phyloP scores from a whole-genome alignment of 2,329 filamentous ascomycete genomes.

The Aspergillus caelatus region DNA sequence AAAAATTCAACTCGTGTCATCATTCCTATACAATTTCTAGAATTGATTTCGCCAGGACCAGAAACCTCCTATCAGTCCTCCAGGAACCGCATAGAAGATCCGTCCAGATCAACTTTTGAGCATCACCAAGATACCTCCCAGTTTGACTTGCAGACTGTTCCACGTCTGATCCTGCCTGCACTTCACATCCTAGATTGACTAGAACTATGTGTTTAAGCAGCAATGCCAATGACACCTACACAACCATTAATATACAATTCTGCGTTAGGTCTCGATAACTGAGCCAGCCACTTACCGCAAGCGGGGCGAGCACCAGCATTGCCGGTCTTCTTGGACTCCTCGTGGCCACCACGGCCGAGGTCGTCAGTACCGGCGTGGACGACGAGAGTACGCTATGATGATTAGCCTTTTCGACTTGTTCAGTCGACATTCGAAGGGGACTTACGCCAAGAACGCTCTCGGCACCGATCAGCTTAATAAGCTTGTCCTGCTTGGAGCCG shows the following conservation, averaged over 20 bases:
- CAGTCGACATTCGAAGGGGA: constrained; percentile 14
- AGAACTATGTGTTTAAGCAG: constrained; percentile 58
- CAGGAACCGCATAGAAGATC: neutral
- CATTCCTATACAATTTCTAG: constrained; percentile 13
- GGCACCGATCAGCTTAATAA: constrained; percentile 93
- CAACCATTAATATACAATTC: constrained; percentile 3
- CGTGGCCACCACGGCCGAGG: constrained; percentile 86
- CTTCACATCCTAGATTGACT: constrained; percentile 18
- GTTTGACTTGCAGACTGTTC: constrained; percentile 14
- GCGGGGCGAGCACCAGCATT: constrained; percentile 92
- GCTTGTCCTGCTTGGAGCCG: constrained; percentile 76
- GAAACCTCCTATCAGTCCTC: neutral
- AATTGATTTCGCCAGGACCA: constrained; percentile 4
- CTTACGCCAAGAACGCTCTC: constrained; percentile 90
- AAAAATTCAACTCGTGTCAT: constrained; percentile 9
- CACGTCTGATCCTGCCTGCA: constrained; percentile 10
- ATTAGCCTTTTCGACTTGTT: constrained; percentile 16
- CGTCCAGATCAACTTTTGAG: constrained; percentile 9
- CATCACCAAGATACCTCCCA: neutral
- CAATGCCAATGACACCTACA: constrained; percentile 84
- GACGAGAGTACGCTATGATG: constrained; percentile 80
- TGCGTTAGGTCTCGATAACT: neutral
- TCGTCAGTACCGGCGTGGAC: constrained; percentile 95
- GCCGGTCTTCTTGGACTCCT: constrained; percentile 97
- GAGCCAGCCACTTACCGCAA: constrained; percentile 68